Evolutionary conservation across 768 basidiomycete species (phyloP), one percentile per base, ranked within the genome.

Genomic region (Tricholoma matsutake): DNA sequence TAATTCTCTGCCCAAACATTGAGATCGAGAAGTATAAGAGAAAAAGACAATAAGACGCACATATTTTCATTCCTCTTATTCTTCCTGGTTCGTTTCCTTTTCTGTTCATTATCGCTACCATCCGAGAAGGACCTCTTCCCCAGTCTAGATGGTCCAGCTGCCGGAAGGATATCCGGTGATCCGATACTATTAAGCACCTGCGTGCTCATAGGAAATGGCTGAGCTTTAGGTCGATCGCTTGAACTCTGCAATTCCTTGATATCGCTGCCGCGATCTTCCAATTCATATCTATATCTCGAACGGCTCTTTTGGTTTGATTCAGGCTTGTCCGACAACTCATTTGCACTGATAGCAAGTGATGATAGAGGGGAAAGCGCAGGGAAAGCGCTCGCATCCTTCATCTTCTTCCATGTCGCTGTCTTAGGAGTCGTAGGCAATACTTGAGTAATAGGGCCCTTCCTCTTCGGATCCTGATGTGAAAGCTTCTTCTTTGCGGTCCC

Each of bases 151-250:
- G 60, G 55, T 25, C 63, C 65, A 59, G 61, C 64, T 6, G 47
- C 29, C 25, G 52, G 29, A 1, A 39, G 37, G 2, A 34, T 4
- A 77, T 76, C 45, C 6, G 72, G 69, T n/a, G 69, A 70, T 2
- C 70, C 65, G 51, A 79, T 77, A 52, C 75, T 77, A 9, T 71
- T 68, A 2, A 84, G 72, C 41, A 80, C 58, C 56, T 81, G 77
- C 1, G 78, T 75, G 54, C 72, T 78, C 83, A 87, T 79, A 5
- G 82, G 81, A 55, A 51, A 51, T 5, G 49, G 78, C 74, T 68
- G 70, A 31, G 62, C 65, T 59, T 56, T 61, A 25, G 35, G 58
- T 10, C 32, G 51, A 16, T 32, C 51, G 29, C 29, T n/a, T 8
- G 37, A 2, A 37, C 37, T 14, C 1, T 13, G 25, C 22, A 25